Evolutionary conservation across 331 rosid genomes (phyloP), one percentile per base, ranked within the genome.

Genomic region (Rhamnella rubrinervis): DNA sequence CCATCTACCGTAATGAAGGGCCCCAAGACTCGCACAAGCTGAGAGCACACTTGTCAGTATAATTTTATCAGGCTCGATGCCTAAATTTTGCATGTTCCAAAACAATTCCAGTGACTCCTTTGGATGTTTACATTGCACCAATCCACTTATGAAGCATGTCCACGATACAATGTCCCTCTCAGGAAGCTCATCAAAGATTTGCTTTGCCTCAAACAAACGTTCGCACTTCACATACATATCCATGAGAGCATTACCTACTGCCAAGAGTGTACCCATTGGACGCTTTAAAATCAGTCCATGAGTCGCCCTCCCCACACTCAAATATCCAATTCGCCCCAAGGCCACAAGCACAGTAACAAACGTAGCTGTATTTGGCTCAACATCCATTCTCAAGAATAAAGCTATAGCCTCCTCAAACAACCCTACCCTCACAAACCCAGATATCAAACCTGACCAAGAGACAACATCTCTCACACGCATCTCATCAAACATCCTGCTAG

Each of bases 381-480:
- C 80, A 67, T 78, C 85, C 96, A 92, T 92, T 65, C 82, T 84
- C 58, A 71, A 68, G 79, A 90, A 90, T 78, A 88, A 78, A n/a
- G 72, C 35, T 66, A 93, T 51, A 20, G 93, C 93, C 59, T 85
- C 88, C 63, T 28, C 67, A 68, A 72, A 83, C 79, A 77, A 74
- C 25, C 88, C 91, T 6, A 85, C 77, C 79, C 80, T 85, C 67
- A 81, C 84, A 72, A 76, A 80, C 66, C 95, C 92, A 4, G 97
- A 85, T 68, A 90, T 73, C 83, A 87, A 69, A 67, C 96, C 88
- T 51, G 92, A 87, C 98, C 96, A 90, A 70, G 95, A 81, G 68
- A 90, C 95, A 63, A 81, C 96, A 75, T 93, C 96, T 83, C 92
- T 83, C 31, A 71, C 87, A 78, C 61, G 83, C 95, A 93, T 88